Conservation (phyloP, 1,139 yeast species). For the Suhomyces panamericanus region DNA sequence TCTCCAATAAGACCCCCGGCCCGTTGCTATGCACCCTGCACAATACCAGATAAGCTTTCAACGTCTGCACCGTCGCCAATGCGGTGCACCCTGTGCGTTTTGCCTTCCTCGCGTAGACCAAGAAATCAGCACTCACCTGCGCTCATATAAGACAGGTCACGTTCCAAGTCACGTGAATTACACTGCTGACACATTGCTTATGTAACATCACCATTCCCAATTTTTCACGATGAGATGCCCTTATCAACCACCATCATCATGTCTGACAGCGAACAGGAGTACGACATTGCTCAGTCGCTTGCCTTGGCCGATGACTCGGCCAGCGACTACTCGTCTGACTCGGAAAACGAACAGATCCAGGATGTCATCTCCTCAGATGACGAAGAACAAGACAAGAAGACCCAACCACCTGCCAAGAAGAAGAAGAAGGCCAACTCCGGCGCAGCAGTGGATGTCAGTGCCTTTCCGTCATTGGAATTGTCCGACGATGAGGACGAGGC, state of each 20-base stretch:
- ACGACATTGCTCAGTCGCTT: constrained; percentile 66
- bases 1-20: background rate
- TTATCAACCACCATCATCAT: constrained; percentile 19
- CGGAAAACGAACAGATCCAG: constrained; percentile 43
- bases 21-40: background rate
- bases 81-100: too few species aligned
- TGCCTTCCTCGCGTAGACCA: too few species aligned
- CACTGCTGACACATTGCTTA: background rate
- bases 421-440: constrained; percentile 20
- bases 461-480: constrained; percentile 67
- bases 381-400: constrained; percentile 37
- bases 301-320: constrained; percentile 51
- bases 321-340: constrained; percentile 35
- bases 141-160: too few species aligned
- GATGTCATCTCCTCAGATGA: constrained; percentile 59
- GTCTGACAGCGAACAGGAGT: constrained; percentile 53
- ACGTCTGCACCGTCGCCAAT: too few species aligned
- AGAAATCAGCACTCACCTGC: too few species aligned
- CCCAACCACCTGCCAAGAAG: constrained; percentile 18
- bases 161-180: too few species aligned
- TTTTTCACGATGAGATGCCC: constrained; percentile 9
- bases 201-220: background rate
- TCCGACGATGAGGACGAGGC: constrained; percentile 59
- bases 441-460: constrained; percentile 5
- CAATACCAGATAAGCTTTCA: too few species aligned